These are phyloP conservation scores for Diutina sp. DNA, from an alignment of 1,139 yeast species.

Conservation along the genomic window DNA sequence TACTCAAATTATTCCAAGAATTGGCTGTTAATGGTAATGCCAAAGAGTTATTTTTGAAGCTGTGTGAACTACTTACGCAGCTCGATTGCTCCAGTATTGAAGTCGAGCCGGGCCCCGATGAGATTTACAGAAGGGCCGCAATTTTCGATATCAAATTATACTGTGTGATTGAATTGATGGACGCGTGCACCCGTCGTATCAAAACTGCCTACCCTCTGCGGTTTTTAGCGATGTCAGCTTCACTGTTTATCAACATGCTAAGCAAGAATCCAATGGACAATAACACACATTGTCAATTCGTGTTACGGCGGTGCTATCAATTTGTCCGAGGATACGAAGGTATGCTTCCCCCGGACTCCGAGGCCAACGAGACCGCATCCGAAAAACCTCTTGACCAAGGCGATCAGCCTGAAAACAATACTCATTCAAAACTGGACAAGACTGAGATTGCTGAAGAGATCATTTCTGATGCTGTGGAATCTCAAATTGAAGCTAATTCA, in stretches of 20 bases:
- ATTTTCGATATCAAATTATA: slow-evolving; percentile 48
- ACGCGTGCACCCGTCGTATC: slow-evolving; percentile 38
- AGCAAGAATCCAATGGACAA: slow-evolving; percentile 8
- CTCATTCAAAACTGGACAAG: neutral
- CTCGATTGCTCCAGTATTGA: neutral
- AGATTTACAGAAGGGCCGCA: slow-evolving; percentile 5
- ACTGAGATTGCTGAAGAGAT: neutral
- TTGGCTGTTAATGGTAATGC: slow-evolving; percentile 62
- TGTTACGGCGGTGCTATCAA: slow-evolving; percentile 47
- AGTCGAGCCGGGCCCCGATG: slow-evolving; percentile 5
- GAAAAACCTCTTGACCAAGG: slow-evolving; percentile 14
- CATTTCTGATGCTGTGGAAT: neutral
- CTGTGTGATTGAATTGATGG: slow-evolving; percentile 47
- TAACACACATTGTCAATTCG: slow-evolving; percentile 16
- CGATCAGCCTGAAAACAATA: neutral
- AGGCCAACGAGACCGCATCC: slow-evolving; percentile 10
- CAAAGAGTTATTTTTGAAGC: slow-evolving; percentile 61
- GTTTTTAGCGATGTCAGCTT: slow-evolving; percentile 53
- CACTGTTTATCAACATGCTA: slow-evolving; percentile 33
- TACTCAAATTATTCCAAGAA: slow-evolving; percentile 41
- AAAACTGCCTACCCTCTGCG: slow-evolving; percentile 62
- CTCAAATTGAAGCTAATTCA: neutral
- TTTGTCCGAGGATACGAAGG: slow-evolving; percentile 56
- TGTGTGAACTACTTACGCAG: slow-evolving; percentile 45
- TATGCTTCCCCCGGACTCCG: slow-evolving; percentile 28